A percentile compares a stretch with the other conserved stretches of the same genome.
These are phyloP conservation scores for Rhizopus microsporus DNA, from an alignment of 371 early-diverging fungal species.

Conservation along the genomic window DNA sequence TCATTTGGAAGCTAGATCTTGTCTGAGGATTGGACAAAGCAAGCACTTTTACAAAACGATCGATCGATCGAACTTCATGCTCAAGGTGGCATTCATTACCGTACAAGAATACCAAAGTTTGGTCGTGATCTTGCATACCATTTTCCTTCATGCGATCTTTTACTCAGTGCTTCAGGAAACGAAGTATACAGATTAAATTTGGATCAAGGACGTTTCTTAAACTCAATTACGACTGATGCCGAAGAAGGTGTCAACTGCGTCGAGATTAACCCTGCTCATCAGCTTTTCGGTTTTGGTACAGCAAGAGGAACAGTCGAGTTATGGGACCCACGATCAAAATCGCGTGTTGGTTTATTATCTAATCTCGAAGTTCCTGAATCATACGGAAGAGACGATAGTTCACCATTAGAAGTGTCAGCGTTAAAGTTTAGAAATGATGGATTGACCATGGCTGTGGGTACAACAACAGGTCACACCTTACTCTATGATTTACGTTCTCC, in stretches of 20 bases:
- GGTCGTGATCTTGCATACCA: constrained; percentile 94
- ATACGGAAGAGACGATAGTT: constrained; percentile 38
- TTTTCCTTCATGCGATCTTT: constrained; percentile 88
- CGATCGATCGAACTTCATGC: constrained; percentile 97
- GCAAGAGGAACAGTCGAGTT: constrained; percentile 89
- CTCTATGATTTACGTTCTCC: constrained; percentile 93
- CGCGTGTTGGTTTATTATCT: constrained; percentile 70
- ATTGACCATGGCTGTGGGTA: constrained; percentile 88
- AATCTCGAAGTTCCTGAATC: constrained; percentile 56
- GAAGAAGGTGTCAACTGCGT: constrained; percentile 80
- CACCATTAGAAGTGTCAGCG: constrained; percentile 63
- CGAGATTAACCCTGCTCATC: constrained; percentile 89
- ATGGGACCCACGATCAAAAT: constrained; percentile 89
- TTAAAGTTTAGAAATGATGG: constrained; percentile 88
- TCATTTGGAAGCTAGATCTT: constrained; percentile 60
- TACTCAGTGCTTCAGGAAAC: constrained; percentile 78
- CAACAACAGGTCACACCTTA: constrained; percentile 87
- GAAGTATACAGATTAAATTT: constrained; percentile 95
- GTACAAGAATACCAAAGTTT: constrained; percentile 95
- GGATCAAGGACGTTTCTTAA: constrained; percentile 94
- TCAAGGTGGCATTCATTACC: constrained; percentile 94
- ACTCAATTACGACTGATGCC: constrained; percentile 74
- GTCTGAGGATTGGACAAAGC: constrained; percentile 98
- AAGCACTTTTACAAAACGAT: constrained; percentile 91
- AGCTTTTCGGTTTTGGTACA: constrained; percentile 89